Percentiles rank a stretch among this genome's conserved stretches.
Evolutionary conservation across 176 grass and related monocot genomes (phyloP).

Genomic region (Musa acuminata): DNA sequence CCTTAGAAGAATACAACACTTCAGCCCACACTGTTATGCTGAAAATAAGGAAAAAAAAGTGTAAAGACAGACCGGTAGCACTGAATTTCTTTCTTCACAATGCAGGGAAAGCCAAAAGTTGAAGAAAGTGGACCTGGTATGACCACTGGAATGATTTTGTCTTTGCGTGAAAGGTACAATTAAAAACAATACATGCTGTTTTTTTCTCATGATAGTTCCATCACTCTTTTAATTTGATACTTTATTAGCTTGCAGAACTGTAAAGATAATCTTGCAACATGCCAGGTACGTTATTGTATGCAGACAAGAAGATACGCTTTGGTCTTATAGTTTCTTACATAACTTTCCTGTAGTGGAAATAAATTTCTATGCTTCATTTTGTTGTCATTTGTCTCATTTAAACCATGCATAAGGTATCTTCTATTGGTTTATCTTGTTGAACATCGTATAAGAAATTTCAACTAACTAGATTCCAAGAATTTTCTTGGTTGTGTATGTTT

Average conservation of each 20-base stretch:
- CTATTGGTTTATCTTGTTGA: too few relatives aligned
- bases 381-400: neutral
- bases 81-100: slow-evolving; percentile 1
- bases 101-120: slow-evolving; percentile 64
- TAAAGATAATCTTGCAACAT: slow-evolving; percentile 75
- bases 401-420: neutral
- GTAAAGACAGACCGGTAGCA: neutral
- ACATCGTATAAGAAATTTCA: too few relatives aligned
- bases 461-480: too few relatives aligned
- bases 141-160: slow-evolving; percentile 95
- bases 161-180: slow-evolving; percentile 80
- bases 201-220: slow-evolving; percentile 4
- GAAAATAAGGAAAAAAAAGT: neutral
- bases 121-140: slow-evolving; percentile 92
- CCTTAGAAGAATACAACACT: neutral
- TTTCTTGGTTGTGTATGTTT: too few relatives aligned
- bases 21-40: neutral
- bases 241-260: slow-evolving; percentile 72
- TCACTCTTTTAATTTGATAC: slow-evolving; percentile 15
- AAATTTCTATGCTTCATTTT: neutral
- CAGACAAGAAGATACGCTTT: neutral
- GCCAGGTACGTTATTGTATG: slow-evolving; percentile 41
- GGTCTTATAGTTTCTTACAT: neutral
- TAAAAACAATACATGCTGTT: neutral
- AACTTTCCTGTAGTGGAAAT: neutral